Base-by-base conservation (phyloP, 768 basidiomycete species). In the Favolaschia claudopus region DNA sequence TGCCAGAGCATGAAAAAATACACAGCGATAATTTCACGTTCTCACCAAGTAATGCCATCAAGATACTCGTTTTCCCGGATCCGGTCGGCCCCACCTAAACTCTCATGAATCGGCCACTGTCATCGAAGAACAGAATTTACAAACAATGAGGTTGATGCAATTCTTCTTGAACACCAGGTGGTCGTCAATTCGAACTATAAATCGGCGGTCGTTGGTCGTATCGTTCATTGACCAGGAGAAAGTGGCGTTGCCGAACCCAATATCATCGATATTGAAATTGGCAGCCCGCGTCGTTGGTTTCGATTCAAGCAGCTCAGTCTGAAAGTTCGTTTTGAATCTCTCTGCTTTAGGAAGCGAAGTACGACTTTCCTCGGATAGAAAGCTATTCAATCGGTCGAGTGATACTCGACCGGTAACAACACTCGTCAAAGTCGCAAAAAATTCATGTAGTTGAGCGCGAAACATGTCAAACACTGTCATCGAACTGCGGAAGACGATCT, bases 391-490 rank as follows among this genome's bases (percentile, higher is more conserved):
- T 65, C 90, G 81, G 49, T 85, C 82, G 5, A 91, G 66, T 1
- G 89, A 89, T 5, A 92, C 89, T 70, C 85, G 86, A 44, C 80
- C 86, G 74, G 72, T 64, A 20, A 69, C 51, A 8, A 53, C 38
- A 24, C 31, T 43, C 3, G 68, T 70, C 24, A 73, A 55, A n/a
- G 68, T 60, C 50, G 68, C 71, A 14, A 76, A 70, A 2, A 73
- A 67, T 65, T 71, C 78, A 69, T 76, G 73, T 45, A 87, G 68
- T 55, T 85, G 83, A 1, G 78, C 76, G 31, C 85, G 80, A 29
- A 92, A 71, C 61, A 86, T 79, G 45, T 86, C 82, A 65, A 91
- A 90, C 31, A 89, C 85, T 53, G 81, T 70, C 74, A 85, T 81
- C 55, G 79, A 81, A 17, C 80, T 79, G 66, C 15, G 7, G 3